Base-by-base conservation (phyloP, 2,329 filamentous ascomycete genomes). In the Emericellopsis cladophorae region DNA sequence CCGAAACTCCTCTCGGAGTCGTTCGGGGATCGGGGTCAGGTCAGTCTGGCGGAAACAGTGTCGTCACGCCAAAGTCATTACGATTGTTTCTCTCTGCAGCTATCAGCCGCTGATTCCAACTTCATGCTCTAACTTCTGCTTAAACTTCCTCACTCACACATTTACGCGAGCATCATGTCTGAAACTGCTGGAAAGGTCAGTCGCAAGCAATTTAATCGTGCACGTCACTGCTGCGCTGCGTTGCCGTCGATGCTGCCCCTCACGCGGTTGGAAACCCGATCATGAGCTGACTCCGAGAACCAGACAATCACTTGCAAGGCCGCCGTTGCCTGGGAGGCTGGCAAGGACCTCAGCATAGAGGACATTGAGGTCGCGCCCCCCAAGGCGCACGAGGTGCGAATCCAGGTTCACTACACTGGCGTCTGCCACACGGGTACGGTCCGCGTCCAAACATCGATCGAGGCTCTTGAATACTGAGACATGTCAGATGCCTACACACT, bases 291-390 rank as follows among this genome's bases (percentile, higher is more conserved):
- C 31, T 16, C 32, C 11, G 12, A 5, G 11, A 7, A 39, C 48
- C 54, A 95, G 87, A 87, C 85, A 54, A 95, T 95, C 60, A 93
- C 81, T 55, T 95, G 89, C 78, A 90, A 92, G 82, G 92, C 92
- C 51, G 92, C 92, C 56, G 84, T 98, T 48, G 92, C 92, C 61
- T 98, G 92, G 92, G 90, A 89, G 66, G 88, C 92, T 37, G 89
- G 84, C 60, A 85, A 95, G 69, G 81, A 86, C 51, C 76, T 98
- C 49, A 79, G 72, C 54, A 75, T 96, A 51, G 92, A 98, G 68
- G 86, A 94, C 52, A 73, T 98, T 54, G 89, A 96, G 68, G 92
- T 98, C 49, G 78, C 74, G 40, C 84, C 90, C 47, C 92, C 92
- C 45, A 80, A 74, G 65, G 89, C 90, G 46, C 78, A 94, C 67